Percentiles rank a stretch among this genome's conserved stretches.
phyloP scores from a whole-genome alignment of 768 basidiomycete genomes.

The Floccularia luteovirens region DNA sequence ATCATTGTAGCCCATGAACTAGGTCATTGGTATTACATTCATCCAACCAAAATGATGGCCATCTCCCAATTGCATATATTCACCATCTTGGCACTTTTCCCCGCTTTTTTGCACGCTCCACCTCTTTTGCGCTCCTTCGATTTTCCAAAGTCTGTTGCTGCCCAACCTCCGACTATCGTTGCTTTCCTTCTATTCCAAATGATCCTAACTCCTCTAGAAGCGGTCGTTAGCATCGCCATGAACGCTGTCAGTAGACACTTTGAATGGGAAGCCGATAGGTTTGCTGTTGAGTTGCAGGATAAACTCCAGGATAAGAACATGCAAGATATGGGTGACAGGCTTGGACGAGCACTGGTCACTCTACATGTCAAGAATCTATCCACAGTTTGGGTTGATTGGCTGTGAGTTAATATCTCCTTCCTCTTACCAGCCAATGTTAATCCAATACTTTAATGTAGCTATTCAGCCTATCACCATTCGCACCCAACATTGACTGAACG shows the following conservation, averaged over 20 bases:
- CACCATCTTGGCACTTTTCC: slow-evolving; percentile 78
- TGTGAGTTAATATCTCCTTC: slow-evolving; percentile 39
- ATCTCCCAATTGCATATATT: slow-evolving; percentile 87
- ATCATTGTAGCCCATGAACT: slow-evolving; percentile 73
- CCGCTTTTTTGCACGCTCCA: slow-evolving; percentile 80
- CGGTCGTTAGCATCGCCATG: slow-evolving; percentile 63
- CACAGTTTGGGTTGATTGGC: slow-evolving; percentile 91
- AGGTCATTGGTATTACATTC: slow-evolving; percentile 92
- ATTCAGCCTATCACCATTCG: slow-evolving; percentile 93
- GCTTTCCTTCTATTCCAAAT: slow-evolving; percentile 89
- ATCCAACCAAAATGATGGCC: slow-evolving; percentile 83
- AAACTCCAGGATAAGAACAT: slow-evolving; percentile 44
- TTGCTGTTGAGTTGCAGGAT: slow-evolving; percentile 68
- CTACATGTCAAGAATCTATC: slow-evolving; percentile 91
- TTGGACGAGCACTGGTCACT: slow-evolving; percentile 74
- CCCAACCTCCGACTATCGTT: slow-evolving; percentile 70
- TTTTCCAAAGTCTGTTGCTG: slow-evolving; percentile 60
- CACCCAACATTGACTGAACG: slow-evolving; percentile 94
- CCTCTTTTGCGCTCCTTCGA: slow-evolving; percentile 77
- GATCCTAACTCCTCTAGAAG: slow-evolving; percentile 75
- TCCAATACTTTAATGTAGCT: slow-evolving; percentile 30
- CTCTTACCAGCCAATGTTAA: not conserved
- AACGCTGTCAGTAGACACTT: slow-evolving; percentile 81
- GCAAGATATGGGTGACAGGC: slow-evolving; percentile 80
- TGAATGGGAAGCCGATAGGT: slow-evolving; percentile 91